Conservation (phyloP, 2,329 filamentous ascomycete genomes). For the Pestalotiopsis sp. region DNA sequence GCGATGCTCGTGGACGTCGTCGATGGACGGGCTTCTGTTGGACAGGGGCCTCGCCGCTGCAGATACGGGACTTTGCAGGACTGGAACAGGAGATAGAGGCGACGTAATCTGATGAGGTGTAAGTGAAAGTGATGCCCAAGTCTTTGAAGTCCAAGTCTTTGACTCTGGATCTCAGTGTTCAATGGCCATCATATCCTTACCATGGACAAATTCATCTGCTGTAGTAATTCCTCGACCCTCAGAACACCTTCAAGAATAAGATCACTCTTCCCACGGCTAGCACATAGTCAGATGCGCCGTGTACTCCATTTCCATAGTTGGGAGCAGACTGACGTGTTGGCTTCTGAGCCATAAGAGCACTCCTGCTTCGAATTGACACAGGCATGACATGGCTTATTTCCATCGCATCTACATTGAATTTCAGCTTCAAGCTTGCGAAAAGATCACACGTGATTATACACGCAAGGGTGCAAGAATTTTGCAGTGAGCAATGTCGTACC, state of each 20-base stretch:
- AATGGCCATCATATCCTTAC: constrained; percentile 25
- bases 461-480: not conserved
- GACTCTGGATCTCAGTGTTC: no score
- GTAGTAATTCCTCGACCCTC: constrained; percentile 47
- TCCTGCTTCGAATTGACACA: constrained; percentile 38
- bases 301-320: not conserved
- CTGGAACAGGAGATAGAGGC: not conserved
- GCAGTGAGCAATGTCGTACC: constrained; percentile 30
- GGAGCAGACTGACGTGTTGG: constrained; percentile 42
- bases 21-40: constrained; percentile 14
- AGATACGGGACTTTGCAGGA: constrained; percentile 14
- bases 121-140: not conserved
- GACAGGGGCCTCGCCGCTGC: constrained; percentile 3
- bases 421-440: not conserved
- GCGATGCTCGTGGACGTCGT: constrained; percentile 14
- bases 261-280: constrained; percentile 51
- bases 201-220: constrained; percentile 45
- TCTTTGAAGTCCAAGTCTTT: not conserved
- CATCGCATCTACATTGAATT: constrained; percentile 44
- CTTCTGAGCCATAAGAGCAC: constrained; percentile 45
- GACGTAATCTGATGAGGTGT: constrained; percentile 16
- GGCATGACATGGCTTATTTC: constrained; percentile 45
- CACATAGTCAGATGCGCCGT: not conserved
- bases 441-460: not conserved
- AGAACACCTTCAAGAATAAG: constrained; percentile 53